Conservation (phyloP, 176 grass and related monocot species). For the Avena sativa region DNA sequence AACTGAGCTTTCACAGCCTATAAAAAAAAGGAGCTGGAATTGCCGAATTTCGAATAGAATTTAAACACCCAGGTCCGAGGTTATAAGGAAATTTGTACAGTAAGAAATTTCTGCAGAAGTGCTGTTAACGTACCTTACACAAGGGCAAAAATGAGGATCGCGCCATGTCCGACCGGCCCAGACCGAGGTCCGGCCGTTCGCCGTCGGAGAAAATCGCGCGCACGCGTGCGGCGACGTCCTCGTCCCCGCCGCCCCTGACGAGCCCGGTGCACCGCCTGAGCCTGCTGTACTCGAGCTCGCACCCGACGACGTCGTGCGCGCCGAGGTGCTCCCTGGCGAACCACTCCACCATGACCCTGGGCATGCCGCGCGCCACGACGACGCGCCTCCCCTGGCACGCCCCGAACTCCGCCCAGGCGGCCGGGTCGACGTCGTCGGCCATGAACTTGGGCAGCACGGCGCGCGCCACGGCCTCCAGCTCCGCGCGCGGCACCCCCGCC, state of each 20-base stretch:
- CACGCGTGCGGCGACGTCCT: background rate
- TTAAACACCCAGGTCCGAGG: background rate
- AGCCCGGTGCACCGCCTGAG: conserved; percentile 56
- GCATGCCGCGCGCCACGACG: conserved; percentile 64
- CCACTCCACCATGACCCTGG: conserved; percentile 69
- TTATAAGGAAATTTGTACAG: too few species aligned
- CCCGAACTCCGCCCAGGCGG: conserved; percentile 64
- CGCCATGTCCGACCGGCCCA: conserved; percentile 44
- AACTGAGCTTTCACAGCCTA: background rate
- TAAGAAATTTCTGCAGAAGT: too few species aligned
- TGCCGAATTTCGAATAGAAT: background rate
- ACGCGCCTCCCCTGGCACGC: conserved; percentile 51
- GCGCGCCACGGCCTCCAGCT: conserved; percentile 80
- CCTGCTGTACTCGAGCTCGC: conserved; percentile 61
- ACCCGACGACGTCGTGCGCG: conserved; percentile 73
- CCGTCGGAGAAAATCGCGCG: conserved; percentile 42
- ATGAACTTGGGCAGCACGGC: conserved; percentile 95
- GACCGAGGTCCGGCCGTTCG: conserved; percentile 50
- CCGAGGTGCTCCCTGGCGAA: conserved; percentile 87
- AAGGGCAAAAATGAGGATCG: conserved; percentile 50
- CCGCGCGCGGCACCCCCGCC: conserved; percentile 48
- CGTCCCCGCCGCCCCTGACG: background rate
- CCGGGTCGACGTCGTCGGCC: conserved; percentile 78
- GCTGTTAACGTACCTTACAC: conserved; percentile 55
- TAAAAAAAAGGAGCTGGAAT: background rate